These are phyloP conservation scores for Tetrahymena malaccensis DNA, from an alignment of 73 alveolate species.

Conservation along the genomic window DNA sequence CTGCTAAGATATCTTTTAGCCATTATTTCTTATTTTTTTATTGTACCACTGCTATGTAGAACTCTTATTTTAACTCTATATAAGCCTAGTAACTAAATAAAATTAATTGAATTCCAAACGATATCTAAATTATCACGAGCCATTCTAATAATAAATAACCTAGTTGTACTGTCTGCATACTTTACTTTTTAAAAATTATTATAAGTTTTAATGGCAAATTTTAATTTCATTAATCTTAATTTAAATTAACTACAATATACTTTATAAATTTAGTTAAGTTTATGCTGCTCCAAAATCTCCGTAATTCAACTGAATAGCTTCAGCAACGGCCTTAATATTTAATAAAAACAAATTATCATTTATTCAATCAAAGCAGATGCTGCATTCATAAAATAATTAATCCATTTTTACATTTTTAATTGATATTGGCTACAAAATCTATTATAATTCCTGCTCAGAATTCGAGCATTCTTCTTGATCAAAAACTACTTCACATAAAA, in stretches of 20 bases:
- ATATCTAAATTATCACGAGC: slow-evolving; percentile 29
- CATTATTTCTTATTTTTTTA: slow-evolving; percentile 18
- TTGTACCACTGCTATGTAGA: slow-evolving; percentile 31
- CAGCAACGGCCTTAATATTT: background rate
- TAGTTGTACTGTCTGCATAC: background rate
- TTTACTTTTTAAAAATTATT: background rate
- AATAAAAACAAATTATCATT: background rate
- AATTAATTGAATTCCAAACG: slow-evolving; percentile 8
- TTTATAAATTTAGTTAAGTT: background rate
- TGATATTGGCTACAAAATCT: background rate
- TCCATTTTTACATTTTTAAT: background rate
- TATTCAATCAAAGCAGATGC: no score
- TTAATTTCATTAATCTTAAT: no score
- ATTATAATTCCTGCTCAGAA: background rate
- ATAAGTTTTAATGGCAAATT: no score
- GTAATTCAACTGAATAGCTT: background rate
- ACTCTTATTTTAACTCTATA: slow-evolving; percentile 5
- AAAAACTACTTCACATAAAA: slow-evolving; percentile 12
- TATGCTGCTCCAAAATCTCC: slow-evolving; percentile 27
- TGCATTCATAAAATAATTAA: no score
- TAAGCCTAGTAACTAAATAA: background rate
- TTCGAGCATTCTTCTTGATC: slow-evolving; percentile 1
- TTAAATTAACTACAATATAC: background rate
- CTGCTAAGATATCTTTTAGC: slow-evolving; percentile 25
- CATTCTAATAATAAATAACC: slow-evolving; percentile 16